Conservation (phyloP, 164 flowering plant genomes). For the Nymphaea thermarum region DNA sequence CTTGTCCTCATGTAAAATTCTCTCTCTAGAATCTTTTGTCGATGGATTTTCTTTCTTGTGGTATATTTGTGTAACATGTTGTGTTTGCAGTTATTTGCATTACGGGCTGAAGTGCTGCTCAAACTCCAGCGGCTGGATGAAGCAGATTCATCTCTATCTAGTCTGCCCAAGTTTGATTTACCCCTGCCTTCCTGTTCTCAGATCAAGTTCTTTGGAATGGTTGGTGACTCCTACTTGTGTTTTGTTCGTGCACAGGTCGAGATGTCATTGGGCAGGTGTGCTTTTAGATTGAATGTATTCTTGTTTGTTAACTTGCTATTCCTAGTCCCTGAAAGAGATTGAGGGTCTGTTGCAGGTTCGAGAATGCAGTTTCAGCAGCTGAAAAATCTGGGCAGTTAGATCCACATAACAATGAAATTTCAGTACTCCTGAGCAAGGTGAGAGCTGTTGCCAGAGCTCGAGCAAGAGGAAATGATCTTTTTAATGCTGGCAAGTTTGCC, state of each 20-base stretch:
- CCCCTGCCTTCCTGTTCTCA: constrained; percentile 25
- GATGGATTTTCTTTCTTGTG: neutral
- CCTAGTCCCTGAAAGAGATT: neutral
- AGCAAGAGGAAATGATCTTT: constrained; percentile 78
- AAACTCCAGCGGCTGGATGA: constrained; percentile 71
- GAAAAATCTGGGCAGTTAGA: constrained; percentile 68
- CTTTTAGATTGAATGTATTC: constrained; percentile 3
- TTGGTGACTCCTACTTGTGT: constrained; percentile 37
- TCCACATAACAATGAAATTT: constrained; percentile 48
- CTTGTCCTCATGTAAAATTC: constrained; percentile 60
- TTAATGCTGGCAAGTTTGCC: constrained; percentile 60
- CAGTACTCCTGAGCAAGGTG: constrained; percentile 38
- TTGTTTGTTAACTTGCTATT: too few species aligned
- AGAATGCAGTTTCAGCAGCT: constrained; percentile 51
- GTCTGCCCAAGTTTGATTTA: constrained; percentile 28
- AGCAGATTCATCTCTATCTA: constrained; percentile 36
- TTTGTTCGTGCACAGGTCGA: constrained; percentile 52
- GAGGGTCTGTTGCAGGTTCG: constrained; percentile 58
- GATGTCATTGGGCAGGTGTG: constrained; percentile 79
- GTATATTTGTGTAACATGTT: neutral
- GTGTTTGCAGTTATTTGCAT: constrained; percentile 54
- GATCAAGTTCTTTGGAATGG: constrained; percentile 48
- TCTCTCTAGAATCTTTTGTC: neutral
- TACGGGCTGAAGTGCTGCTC: constrained; percentile 72
- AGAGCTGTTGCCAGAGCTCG: constrained; percentile 61